Percentiles rank a stretch among this genome's conserved stretches.
These are phyloP conservation scores for Myriosclerotinia duriaeana DNA, from an alignment of 2,329 filamentous ascomycete genomes.

Conservation along the genomic window DNA sequence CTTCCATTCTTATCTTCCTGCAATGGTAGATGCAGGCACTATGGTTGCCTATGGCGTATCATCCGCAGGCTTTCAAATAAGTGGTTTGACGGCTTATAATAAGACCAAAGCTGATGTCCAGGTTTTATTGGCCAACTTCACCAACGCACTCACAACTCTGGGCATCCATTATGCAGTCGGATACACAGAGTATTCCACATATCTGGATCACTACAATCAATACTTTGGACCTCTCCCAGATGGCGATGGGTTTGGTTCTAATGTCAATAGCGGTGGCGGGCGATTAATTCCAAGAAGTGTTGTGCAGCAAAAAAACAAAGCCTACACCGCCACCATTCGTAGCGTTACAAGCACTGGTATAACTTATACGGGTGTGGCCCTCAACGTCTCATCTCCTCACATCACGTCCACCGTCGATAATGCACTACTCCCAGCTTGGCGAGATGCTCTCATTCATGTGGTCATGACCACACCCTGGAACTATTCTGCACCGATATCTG, in stretches of 20 bases:
- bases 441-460: conserved; percentile 41
- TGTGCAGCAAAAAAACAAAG: conserved; percentile 36
- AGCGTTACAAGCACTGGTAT: conserved; percentile 41
- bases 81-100: conserved; percentile 50
- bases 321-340: conserved; percentile 34
- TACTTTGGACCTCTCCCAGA: conserved; percentile 39
- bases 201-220: conserved; percentile 39
- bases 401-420: conserved; percentile 36
- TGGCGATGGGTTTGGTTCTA: conserved; percentile 29
- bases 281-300: conserved; percentile 46
- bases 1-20: conserved; percentile 48
- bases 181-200: conserved; percentile 32
- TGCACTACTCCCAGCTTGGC: conserved; percentile 47
- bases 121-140: conserved; percentile 49
- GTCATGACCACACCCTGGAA: conserved; percentile 42
- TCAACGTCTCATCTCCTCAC: conserved; percentile 37
- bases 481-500: conserved; percentile 37
- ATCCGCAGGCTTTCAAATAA: conserved; percentile 49
- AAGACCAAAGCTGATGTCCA: conserved; percentile 46
- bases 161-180: conserved; percentile 40
- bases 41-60: conserved; percentile 52
- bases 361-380: conserved; percentile 40
- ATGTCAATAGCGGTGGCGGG: conserved; percentile 43
- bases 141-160: conserved; percentile 43
- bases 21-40: conserved; percentile 51